phyloP scores from a whole-genome alignment of 768 basidiomycete genomes.

The Tremella mesenterica region DNA sequence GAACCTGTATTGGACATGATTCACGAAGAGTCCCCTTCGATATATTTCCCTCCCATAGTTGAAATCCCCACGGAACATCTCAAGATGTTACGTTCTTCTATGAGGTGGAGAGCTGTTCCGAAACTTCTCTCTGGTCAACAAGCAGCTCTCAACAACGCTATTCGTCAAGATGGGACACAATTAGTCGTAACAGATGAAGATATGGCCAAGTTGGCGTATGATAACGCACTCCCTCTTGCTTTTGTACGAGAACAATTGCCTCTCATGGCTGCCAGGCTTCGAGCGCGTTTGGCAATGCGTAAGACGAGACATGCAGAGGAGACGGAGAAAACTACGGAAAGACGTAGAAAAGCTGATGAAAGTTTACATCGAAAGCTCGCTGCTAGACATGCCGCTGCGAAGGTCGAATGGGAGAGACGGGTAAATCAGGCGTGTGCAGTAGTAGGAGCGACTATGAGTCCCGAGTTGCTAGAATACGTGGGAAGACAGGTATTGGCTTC shows the following conservation, averaged over 20 bases:
- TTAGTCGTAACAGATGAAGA: conserved; percentile 13
- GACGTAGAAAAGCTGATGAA: conserved; percentile 13
- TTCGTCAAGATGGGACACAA: conserved; percentile 4
- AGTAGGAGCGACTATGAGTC: conserved; percentile 1
- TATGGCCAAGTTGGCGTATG: conserved; percentile 18
- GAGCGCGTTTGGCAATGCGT: neutral
- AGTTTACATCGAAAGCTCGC: conserved; percentile 20
- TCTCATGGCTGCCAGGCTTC: neutral
- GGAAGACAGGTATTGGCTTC: conserved; percentile 10
- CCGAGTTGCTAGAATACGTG: conserved; percentile 19
- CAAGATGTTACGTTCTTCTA: conserved; percentile 3
- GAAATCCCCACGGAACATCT: neutral
- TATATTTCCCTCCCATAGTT: neutral
- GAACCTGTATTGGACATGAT: too few relatives aligned
- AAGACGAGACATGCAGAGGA: neutral
- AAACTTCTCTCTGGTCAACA: conserved; percentile 16
- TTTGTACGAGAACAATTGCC: conserved; percentile 15
- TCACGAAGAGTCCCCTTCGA: neutral
- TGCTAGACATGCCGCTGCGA: conserved; percentile 9
- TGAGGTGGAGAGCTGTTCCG: conserved; percentile 12
- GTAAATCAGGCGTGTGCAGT: conserved; percentile 9
- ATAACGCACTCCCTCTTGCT: conserved; percentile 12
- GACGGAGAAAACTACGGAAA: neutral
- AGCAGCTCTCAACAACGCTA: conserved; percentile 15
- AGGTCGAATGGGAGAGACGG: conserved; percentile 19